phyloP scores from a whole-genome alignment of 495 filamentous ascomycete genomes.

The Aspergillus steynii region DNA sequence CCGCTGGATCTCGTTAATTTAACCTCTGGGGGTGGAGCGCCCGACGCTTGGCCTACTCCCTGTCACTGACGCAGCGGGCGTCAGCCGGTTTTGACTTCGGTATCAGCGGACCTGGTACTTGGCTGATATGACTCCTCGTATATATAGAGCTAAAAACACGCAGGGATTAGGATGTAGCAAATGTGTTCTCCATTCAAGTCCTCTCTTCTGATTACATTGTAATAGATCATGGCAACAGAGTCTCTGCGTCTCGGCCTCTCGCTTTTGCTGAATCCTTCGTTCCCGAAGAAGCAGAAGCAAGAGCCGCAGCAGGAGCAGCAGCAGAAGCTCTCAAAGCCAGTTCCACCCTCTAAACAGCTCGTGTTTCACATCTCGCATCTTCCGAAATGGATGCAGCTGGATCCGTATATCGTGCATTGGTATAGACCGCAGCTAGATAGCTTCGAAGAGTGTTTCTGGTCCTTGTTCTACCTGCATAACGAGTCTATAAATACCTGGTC shows the following conservation, averaged over 20 bases:
- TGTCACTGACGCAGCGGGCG: too few relatives aligned
- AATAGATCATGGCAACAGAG: background rate
- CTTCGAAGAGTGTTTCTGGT: conserved; percentile 5
- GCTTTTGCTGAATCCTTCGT: background rate
- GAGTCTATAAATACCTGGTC: conserved; percentile 11
- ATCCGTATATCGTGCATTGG: background rate
- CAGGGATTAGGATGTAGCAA: too few relatives aligned
- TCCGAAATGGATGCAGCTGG: conserved; percentile 2
- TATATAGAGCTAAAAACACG: too few relatives aligned
- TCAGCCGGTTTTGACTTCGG: too few relatives aligned
- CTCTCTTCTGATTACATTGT: too few relatives aligned
- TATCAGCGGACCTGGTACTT: too few relatives aligned
- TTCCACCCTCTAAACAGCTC: background rate
- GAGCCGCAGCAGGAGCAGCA: too few relatives aligned
- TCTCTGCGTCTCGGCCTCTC: background rate
- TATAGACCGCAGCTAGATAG: conserved; percentile 1
- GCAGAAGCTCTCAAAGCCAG: background rate
- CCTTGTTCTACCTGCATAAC: conserved; percentile 10
- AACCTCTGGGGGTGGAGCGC: too few relatives aligned
- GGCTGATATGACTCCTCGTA: too few relatives aligned
- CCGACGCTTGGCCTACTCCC: too few relatives aligned
- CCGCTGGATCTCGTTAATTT: too few relatives aligned
- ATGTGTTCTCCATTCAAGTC: too few relatives aligned
- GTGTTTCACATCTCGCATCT: background rate
- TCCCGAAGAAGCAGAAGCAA: background rate